Percentiles rank a stretch among this genome's conserved stretches.
phyloP scores from a whole-genome alignment of 768 basidiomycete genomes.

The Termitomyces sp. region DNA sequence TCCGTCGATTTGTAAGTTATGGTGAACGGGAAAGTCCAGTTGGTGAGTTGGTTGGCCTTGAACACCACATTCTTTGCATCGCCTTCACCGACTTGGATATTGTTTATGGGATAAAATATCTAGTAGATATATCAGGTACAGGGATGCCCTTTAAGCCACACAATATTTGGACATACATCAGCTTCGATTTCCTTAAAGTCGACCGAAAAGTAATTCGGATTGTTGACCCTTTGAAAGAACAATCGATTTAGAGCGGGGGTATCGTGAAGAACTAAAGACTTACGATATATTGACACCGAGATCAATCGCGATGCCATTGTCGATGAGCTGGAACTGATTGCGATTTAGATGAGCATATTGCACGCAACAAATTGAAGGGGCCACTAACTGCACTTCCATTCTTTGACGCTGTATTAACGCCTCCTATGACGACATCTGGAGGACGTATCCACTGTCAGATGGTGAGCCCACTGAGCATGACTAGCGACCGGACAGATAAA shows the following conservation, averaged over 20 bases:
- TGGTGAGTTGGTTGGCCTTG: conserved; percentile 48
- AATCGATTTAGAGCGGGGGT: neutral
- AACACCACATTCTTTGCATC: conserved; percentile 39
- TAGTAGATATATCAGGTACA: conserved; percentile 17
- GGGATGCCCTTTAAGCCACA: neutral
- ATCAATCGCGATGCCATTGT: conserved; percentile 48
- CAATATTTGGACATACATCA: conserved; percentile 31
- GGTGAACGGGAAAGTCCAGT: conserved; percentile 72
- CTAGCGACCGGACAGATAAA: conserved; percentile 14
- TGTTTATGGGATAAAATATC: conserved; percentile 74
- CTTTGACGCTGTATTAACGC: conserved; percentile 33
- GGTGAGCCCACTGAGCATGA: neutral
- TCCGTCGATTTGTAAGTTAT: conserved; percentile 52
- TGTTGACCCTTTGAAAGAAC: conserved; percentile 49
- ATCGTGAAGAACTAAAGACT: conserved; percentile 17
- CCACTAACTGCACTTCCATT: conserved; percentile 41
- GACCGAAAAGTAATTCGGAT: conserved; percentile 78
- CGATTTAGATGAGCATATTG: neutral
- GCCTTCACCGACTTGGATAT: conserved; percentile 65
- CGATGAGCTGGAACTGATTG: conserved; percentile 29
- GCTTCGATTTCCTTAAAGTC: conserved; percentile 60
- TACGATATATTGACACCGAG: conserved; percentile 66
- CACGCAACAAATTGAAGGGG: neutral
- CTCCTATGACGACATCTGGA: conserved; percentile 58
- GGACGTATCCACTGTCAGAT: conserved; percentile 66